Conservation (phyloP, 768 basidiomycete genomes). For the Neoboletus subvelutipes region DNA sequence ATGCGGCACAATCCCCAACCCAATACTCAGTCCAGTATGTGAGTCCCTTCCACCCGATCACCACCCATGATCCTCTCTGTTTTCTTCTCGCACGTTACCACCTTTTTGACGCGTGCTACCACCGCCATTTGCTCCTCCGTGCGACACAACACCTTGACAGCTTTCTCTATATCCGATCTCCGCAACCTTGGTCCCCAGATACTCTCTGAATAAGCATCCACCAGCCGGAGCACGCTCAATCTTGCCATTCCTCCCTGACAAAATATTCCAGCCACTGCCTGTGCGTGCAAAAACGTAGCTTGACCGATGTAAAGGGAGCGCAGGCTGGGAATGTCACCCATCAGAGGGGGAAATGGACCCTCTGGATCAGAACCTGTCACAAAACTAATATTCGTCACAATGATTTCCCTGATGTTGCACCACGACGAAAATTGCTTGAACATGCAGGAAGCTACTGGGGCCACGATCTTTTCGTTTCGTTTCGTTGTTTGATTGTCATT, state of each 20-base stretch:
- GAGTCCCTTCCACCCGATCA: slow-evolving; percentile 40
- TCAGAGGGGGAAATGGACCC: slow-evolving; percentile 24
- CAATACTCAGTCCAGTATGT: slow-evolving; percentile 19
- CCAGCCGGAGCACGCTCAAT: slow-evolving; percentile 40
- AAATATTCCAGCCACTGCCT: slow-evolving; percentile 39
- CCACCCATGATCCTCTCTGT: slow-evolving; percentile 56
- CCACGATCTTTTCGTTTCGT: slow-evolving; percentile 22
- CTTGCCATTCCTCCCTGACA: slow-evolving; percentile 20
- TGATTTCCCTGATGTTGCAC: slow-evolving; percentile 45
- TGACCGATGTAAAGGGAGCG: slow-evolving; percentile 49
- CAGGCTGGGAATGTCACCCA: slow-evolving; percentile 40
- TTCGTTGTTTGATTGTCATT: background rate
- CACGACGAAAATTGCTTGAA: slow-evolving; percentile 36
- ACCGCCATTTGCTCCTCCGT: slow-evolving; percentile 13
- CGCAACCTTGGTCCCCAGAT: slow-evolving; percentile 60
- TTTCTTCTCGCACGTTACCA: slow-evolving; percentile 50
- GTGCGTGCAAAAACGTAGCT: slow-evolving; percentile 45
- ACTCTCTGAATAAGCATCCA: slow-evolving; percentile 55
- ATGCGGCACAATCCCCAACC: background rate
- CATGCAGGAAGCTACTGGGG: slow-evolving; percentile 22
- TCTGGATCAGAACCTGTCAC: slow-evolving; percentile 20
- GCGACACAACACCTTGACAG: slow-evolving; percentile 14
- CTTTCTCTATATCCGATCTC: slow-evolving; percentile 46
- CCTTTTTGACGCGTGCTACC: slow-evolving; percentile 36
- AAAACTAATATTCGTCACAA: slow-evolving; percentile 49